These are phyloP conservation scores for Pochonia chlamydosporia DNA, from an alignment of 2,329 filamentous ascomycete genomes.

Conservation along the genomic window DNA sequence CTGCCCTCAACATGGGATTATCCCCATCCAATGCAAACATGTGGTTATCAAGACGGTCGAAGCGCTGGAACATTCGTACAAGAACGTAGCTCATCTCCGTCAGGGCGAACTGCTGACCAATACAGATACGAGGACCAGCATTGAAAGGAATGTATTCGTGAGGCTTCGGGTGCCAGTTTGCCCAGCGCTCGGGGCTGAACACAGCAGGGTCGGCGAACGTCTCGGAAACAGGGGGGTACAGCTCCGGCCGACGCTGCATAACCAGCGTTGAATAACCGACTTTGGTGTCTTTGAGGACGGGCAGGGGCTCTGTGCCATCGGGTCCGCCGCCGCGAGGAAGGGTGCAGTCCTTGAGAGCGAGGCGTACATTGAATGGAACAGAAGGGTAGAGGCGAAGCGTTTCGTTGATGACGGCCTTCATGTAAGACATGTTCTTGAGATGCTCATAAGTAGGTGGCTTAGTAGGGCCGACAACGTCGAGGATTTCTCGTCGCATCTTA, in stretches of 20 bases:
- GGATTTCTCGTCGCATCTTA: constrained; percentile 69
- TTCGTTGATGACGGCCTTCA: constrained; percentile 69
- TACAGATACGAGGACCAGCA: constrained; percentile 46
- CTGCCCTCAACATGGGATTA: constrained; percentile 46
- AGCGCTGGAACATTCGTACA: constrained; percentile 66
- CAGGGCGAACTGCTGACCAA: constrained; percentile 54
- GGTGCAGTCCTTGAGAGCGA: constrained; percentile 66
- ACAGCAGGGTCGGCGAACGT: constrained; percentile 28
- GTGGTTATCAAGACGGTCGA: constrained; percentile 54
- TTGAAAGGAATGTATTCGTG: constrained; percentile 52
- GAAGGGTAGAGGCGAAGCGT: constrained; percentile 71
- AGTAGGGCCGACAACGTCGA: constrained; percentile 57
- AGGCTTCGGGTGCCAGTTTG: constrained; percentile 42
- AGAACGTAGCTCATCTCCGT: constrained; percentile 61
- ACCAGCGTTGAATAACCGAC: constrained; percentile 44
- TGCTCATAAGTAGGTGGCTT: constrained; percentile 67
- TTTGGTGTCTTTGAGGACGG: constrained; percentile 39
- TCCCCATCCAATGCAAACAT: constrained; percentile 52
- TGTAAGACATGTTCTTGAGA: constrained; percentile 83
- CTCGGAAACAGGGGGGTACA: constrained; percentile 39
- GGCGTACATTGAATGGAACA: constrained; percentile 74
- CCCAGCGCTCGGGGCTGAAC: constrained; percentile 47
- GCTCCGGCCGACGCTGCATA: constrained; percentile 43
- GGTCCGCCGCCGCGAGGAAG: constrained; percentile 66
- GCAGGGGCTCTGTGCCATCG: constrained; percentile 24